Conservation (phyloP, 305 asterid genomes). For the Rubia balearica region DNA sequence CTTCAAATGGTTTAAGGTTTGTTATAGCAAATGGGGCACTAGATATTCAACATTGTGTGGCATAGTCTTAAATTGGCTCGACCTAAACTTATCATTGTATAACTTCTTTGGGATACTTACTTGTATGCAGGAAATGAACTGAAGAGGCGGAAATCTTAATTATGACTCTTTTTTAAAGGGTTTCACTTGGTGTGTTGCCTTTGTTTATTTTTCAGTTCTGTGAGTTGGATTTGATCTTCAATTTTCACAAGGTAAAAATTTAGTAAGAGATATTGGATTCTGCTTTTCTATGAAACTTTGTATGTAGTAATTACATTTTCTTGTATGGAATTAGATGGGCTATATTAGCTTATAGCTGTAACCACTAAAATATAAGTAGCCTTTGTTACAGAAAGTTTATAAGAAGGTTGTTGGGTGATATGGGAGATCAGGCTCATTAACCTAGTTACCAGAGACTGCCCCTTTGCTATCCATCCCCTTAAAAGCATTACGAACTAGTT, state of each 20-base stretch:
- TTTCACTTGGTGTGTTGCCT: no score
- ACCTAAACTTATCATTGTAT: not conserved
- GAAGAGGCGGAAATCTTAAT: not conserved
- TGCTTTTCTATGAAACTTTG: not conserved
- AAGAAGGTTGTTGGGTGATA: not conserved
- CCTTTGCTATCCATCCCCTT: no score
- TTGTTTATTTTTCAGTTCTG: slow-evolving; percentile 48
- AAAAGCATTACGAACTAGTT: not conserved
- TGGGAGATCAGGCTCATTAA: not conserved
- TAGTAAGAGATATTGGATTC: not conserved
- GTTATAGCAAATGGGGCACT: not conserved
- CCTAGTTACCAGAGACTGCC: no score
- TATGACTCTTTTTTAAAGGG: no score
- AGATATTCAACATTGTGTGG: not conserved
- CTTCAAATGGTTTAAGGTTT: not conserved
- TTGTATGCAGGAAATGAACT: not conserved
- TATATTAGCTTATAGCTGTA: not conserved
- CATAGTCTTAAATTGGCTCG: not conserved
- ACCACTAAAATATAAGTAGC: not conserved
- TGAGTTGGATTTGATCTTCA: slow-evolving; percentile 84
- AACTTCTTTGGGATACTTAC: not conserved
- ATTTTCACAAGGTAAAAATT: slow-evolving; percentile 75
- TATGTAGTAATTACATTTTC: not conserved
- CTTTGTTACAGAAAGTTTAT: not conserved
- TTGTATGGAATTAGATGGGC: not conserved